Base-by-base conservation (phyloP, 305 asterid genomes). In the Andrographis paniculata region DNA sequence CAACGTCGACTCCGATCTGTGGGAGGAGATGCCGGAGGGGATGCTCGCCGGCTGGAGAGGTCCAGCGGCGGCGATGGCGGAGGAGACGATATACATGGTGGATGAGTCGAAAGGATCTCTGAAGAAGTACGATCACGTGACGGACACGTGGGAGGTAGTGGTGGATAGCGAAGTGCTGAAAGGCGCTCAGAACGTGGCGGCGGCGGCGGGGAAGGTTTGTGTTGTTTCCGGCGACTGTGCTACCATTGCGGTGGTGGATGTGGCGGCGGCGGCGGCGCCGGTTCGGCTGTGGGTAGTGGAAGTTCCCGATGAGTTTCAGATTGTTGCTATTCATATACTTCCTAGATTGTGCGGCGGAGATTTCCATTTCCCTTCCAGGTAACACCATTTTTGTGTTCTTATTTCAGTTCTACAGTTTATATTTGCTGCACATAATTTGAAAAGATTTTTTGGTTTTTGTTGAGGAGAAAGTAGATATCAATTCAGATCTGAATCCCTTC, bases 31-130 rank as follows among this genome's bases (percentile, higher is more conserved):
- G 97, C 92, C 95, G 48, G 78, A 54, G 19, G 95, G 94, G 40
- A 87, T 87, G 95, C 19, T 79, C 60, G 45, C 40, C 4, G 97
- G 97, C 1, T 87, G 97, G 97, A 63, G 73, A 40, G 97, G 97
- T 1, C 94, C 97, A 15, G 93, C 82, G 55, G 94, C 81, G 15
- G 73, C 87, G n/a, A 76, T 84, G 94, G 75, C 61, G 1, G 95
- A 84, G 68, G 89, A 84, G 40, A 67, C 62, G 0, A 60, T 84
- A 13, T 87, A 62, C 53, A 61, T 52, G 56, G 94, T 81, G 62
- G 93, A 84, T 39, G 95, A 84, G 45, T 65, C 78, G 0, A 80
- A 53, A 23, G 96, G 94, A 0, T 52, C 54, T 16, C 45, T 86
- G 37, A 82, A 53, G 13, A 73, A 12, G 50, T 86, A 82, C 22